Conservation (phyloP, 306 rosid genomes). For the Morella rubra region DNA sequence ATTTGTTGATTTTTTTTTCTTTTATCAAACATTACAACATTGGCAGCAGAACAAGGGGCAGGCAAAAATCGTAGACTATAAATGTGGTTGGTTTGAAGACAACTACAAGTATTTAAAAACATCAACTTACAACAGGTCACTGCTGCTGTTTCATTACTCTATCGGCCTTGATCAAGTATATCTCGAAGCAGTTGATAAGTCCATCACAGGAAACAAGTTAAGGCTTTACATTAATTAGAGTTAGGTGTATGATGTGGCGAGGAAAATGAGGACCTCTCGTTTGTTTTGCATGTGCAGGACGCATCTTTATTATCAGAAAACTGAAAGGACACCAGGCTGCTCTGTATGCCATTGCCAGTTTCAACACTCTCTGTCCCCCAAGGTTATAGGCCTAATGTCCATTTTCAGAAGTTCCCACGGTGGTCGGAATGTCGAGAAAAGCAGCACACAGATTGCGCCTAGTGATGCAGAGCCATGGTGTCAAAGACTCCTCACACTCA, state of each 20-base stretch:
- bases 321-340: slow-evolving; percentile 21
- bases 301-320: slow-evolving; percentile 27
- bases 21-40: not conserved
- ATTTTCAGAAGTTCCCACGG: slow-evolving; percentile 29
- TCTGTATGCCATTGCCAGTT: slow-evolving; percentile 1
- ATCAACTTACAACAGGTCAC: not conserved
- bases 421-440: slow-evolving; percentile 15
- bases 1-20: not conserved
- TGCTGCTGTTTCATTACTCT: not conserved
- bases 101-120: not conserved
- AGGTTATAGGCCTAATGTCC: slow-evolving; percentile 7
- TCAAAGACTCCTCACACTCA: slow-evolving; percentile 35
- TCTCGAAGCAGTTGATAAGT: not conserved
- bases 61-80: not conserved
- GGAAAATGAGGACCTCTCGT: slow-evolving; percentile 62
- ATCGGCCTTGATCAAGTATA: not conserved
- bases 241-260: slow-evolving; percentile 11
- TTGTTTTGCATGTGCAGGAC: slow-evolving; percentile 56
- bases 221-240: slow-evolving; percentile 1
- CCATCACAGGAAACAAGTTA: not conserved
- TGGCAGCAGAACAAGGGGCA: not conserved
- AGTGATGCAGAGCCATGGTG: slow-evolving; percentile 78
- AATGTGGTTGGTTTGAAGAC: not conserved
- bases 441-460: slow-evolving; percentile 35
- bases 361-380: slow-evolving; percentile 5